These are phyloP conservation scores for Aspergillus puulaauensis DNA, from an alignment of 2,329 filamentous ascomycete species.

Conservation along the genomic window DNA sequence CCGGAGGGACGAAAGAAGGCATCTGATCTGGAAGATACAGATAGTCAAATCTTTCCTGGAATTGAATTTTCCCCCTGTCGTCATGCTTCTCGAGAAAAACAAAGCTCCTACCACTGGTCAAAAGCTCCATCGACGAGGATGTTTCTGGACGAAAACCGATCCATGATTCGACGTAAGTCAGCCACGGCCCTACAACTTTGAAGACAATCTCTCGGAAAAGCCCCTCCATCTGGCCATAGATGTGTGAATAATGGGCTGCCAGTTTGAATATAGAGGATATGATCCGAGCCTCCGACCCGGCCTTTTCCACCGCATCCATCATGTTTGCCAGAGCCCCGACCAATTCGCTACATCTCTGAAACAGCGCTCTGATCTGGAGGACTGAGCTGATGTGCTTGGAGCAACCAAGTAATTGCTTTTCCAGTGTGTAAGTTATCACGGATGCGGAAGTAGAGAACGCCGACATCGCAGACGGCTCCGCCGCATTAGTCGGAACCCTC, in stretches of 20 bases:
- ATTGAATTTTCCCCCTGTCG: constrained; percentile 58
- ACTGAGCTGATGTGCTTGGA: constrained; percentile 31
- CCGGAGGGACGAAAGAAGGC: constrained; percentile 68
- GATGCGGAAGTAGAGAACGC: constrained; percentile 35
- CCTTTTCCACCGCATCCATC: constrained; percentile 47
- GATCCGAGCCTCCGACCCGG: constrained; percentile 58
- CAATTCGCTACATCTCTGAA: constrained; percentile 38
- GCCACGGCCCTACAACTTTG: constrained; percentile 64
- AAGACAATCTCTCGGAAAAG: constrained; percentile 67
- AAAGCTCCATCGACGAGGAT: constrained; percentile 51
- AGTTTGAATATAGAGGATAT: constrained; percentile 63
- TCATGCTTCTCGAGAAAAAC: constrained; percentile 61
- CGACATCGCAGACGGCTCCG: constrained; percentile 32
- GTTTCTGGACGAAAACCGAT: constrained; percentile 66
- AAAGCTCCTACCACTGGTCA: constrained; percentile 57
- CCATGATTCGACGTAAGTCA: constrained; percentile 70
- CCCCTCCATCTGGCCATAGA: constrained; percentile 59
- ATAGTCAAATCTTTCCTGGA: constrained; percentile 62
- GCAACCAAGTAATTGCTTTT: constrained; percentile 32
- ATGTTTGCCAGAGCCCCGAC: constrained; percentile 37
- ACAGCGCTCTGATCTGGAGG: constrained; percentile 39
- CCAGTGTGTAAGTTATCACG: constrained; percentile 38
- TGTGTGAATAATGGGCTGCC: constrained; percentile 64
- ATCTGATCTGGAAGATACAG: constrained; percentile 54
- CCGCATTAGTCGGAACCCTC: constrained; percentile 24